Percentiles rank a stretch among this genome's conserved stretches.
phyloP scores from a whole-genome alignment of 2,329 filamentous ascomycete species.

The Cyphellophora europaea region DNA sequence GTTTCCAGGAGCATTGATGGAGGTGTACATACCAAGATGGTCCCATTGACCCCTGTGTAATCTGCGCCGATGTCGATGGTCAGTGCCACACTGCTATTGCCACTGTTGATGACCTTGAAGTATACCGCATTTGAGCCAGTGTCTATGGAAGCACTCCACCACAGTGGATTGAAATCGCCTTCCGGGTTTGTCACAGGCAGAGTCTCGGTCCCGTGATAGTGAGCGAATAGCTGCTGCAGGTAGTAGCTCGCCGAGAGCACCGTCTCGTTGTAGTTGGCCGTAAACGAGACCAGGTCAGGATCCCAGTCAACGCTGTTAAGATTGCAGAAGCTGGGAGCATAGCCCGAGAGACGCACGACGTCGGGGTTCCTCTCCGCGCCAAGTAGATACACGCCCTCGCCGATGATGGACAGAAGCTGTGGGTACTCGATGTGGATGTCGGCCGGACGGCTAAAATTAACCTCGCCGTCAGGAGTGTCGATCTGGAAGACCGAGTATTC shows the following conservation, averaged over 20 bases:
- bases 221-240: slow-evolving; percentile 27
- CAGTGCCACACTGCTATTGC: slow-evolving; percentile 15
- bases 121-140: slow-evolving; percentile 6
- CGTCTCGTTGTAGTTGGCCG: slow-evolving; percentile 21
- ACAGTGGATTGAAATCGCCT: slow-evolving; percentile 13
- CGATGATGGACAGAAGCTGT: slow-evolving; percentile 53
- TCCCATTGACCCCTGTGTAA: slow-evolving; percentile 20
- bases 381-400: slow-evolving; percentile 56
- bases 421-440: slow-evolving; percentile 39
- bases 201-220: slow-evolving; percentile 22
- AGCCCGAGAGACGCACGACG: slow-evolving; percentile 7
- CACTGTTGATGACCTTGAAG: slow-evolving; percentile 13
- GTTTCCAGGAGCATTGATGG: not conserved
- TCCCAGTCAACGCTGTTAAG: slow-evolving; percentile 22
- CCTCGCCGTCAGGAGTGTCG: slow-evolving; percentile 39
- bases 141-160: slow-evolving; percentile 10
- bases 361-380: slow-evolving; percentile 43
- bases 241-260: slow-evolving; percentile 26
- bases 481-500: slow-evolving; percentile 27
- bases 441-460: slow-evolving; percentile 36
- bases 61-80: slow-evolving; percentile 14
- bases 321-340: slow-evolving; percentile 14
- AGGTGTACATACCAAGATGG: slow-evolving; percentile 13
- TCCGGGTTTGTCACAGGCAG: slow-evolving; percentile 21
- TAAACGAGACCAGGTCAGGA: slow-evolving; percentile 26